Evolutionary conservation across 2,329 filamentous ascomycete genomes (phyloP).

Genomic region (Fusarium zealandicum): DNA sequence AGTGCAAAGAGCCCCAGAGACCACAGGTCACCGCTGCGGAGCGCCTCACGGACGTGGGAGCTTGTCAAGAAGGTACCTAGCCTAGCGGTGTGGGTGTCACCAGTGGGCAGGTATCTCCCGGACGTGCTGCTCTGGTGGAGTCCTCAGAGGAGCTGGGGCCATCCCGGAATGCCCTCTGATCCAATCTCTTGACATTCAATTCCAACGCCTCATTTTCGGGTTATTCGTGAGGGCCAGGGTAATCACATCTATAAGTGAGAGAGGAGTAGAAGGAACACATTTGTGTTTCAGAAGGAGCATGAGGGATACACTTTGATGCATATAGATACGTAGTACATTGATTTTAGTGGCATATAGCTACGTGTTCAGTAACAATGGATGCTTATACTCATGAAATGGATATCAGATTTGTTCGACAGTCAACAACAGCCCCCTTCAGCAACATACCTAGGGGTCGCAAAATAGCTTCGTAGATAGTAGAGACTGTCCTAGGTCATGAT

Average conservation of each 20-base stretch:
- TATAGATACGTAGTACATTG: too few species aligned
- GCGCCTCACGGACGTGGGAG: background rate
- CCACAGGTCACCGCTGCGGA: background rate
- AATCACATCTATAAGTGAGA: background rate
- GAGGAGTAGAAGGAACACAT: background rate
- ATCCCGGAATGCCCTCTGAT: conserved; percentile 1
- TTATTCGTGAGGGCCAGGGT: background rate
- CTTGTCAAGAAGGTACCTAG: background rate
- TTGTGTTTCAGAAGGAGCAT: too few species aligned
- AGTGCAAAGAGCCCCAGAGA: conserved; percentile 9
- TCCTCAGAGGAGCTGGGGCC: conserved; percentile 6
- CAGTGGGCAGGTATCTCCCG: background rate
- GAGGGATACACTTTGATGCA: too few species aligned
- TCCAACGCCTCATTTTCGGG: conserved; percentile 10
- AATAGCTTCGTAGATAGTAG: too few species aligned
- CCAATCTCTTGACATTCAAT: conserved; percentile 13
- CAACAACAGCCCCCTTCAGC: too few species aligned
- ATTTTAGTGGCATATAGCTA: too few species aligned
- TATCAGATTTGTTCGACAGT: too few species aligned
- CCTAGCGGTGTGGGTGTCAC: background rate
- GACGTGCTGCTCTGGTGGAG: conserved; percentile 1
- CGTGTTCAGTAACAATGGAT: too few species aligned
- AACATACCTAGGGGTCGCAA: too few species aligned
- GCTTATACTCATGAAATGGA: too few species aligned
- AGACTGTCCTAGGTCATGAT: too few species aligned